A percentile compares a stretch with the other conserved stretches of the same genome.
Evolutionary conservation across 306 rosid genomes (phyloP).

Genomic region (Arachis hypogaea): DNA sequence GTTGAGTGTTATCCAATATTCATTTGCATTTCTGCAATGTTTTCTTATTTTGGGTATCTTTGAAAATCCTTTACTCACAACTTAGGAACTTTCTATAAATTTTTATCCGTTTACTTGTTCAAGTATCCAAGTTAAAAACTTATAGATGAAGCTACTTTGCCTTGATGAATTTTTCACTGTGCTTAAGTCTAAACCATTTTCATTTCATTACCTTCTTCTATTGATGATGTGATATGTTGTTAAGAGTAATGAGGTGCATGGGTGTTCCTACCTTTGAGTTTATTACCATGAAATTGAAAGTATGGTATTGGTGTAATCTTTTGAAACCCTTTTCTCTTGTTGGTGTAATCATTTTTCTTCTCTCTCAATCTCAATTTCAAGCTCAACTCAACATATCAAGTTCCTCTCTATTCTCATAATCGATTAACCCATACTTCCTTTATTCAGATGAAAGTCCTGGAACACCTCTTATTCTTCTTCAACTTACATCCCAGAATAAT

Average conservation of each 20-base stretch:
- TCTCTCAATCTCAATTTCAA: too few relatives aligned
- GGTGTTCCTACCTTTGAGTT: slow-evolving; percentile 36
- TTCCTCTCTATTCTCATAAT: too few relatives aligned
- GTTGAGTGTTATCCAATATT: slow-evolving; percentile 19
- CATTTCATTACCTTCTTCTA: slow-evolving; percentile 31
- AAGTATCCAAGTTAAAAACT: slow-evolving; percentile 36
- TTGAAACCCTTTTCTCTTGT: slow-evolving; percentile 44
- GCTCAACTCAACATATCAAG: too few relatives aligned
- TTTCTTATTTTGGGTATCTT: slow-evolving; percentile 51
- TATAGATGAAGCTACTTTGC: slow-evolving; percentile 45
- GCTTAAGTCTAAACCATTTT: background rate
- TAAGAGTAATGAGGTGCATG: slow-evolving; percentile 42
- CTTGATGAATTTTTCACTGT: slow-evolving; percentile 28
- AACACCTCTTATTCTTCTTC: too few relatives aligned
- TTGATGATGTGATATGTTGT: slow-evolving; percentile 31
- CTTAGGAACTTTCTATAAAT: slow-evolving; percentile 29
- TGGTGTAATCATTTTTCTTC: background rate
- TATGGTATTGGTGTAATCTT: slow-evolving; percentile 29
- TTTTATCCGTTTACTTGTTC: slow-evolving; percentile 34
- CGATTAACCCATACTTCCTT: too few relatives aligned
- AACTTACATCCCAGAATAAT: too few relatives aligned
- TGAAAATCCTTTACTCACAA: slow-evolving; percentile 60
- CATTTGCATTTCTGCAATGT: slow-evolving; percentile 45
- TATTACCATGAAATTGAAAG: slow-evolving; percentile 38
- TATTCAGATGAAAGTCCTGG: too few relatives aligned